Base-by-base conservation (phyloP, 1,284 basidiomycete genomes). In the Phlebopus sp. region DNA sequence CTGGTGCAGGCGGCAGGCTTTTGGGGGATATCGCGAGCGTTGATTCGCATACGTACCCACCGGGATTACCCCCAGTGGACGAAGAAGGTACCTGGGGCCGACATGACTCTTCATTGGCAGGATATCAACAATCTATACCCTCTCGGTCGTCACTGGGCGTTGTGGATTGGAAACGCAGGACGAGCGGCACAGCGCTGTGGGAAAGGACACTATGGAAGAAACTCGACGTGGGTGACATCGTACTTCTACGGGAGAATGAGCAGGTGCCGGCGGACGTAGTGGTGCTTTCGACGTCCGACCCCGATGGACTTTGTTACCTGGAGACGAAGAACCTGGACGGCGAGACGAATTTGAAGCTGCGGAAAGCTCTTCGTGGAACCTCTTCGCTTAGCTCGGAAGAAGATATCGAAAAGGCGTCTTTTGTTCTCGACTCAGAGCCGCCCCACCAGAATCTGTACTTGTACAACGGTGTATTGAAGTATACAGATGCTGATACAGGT, bases 171-270 rank as follows among this genome's bases (percentile, higher is more conserved):
- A 72, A 70, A 39, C 80, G 81, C 44, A 80, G 79, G 27, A 73
- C 78, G 1, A 72, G 76, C 0, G 93, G 92, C 0, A 81, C 84
- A 0, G 86, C 91, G 1, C 77, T 80, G 23, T 98, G 95, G 95
- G 95, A 97, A 64, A 77, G 94, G 49, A 98, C 96, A 3, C 73
- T 98, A 1, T 99, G 96, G 96, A 98, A 98, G 76, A 97, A 98
- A 74, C 77, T 99, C 41, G 93, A 97, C 67, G 95, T 97, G 5
- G 96, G 96, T n/a, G 96, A 98, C 64, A 71, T 98, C 19, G 90
- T 99, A 19, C 71, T 97, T 2, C 74, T 98, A 21, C 77, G 87
- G 46, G 92, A 97, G 61, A 90, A 97, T 66, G 96, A 98, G 51
- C 93, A 97, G 69, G 86, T 98, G 6, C 95, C 96, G 0, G 96